phyloP scores from a whole-genome alignment of 2,329 filamentous ascomycete genomes.

The Ascochyta lentis region DNA sequence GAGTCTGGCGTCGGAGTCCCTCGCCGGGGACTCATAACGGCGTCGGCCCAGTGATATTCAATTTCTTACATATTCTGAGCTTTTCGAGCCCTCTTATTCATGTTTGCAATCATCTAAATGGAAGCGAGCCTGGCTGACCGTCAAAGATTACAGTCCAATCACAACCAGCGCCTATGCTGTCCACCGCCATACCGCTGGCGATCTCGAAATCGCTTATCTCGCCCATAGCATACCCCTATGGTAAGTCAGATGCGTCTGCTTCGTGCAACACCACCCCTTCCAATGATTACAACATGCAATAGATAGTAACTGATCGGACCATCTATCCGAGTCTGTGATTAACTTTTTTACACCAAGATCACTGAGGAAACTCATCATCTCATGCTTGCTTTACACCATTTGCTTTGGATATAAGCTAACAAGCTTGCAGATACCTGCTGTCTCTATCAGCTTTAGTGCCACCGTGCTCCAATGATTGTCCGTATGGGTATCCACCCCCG shows the following conservation, averaged over 20 bases:
- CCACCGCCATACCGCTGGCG: too few species aligned
- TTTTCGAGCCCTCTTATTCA: constrained; percentile 18
- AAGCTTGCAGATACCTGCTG: constrained; percentile 22
- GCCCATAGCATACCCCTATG: background rate
- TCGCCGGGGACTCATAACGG: constrained; percentile 90
- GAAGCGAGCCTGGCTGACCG: constrained; percentile 21
- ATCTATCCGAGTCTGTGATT: constrained; percentile 53
- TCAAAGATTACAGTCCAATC: constrained; percentile 4
- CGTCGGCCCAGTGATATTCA: constrained; percentile 80
- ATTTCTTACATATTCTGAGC: constrained; percentile 99
- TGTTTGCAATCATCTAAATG: background rate
- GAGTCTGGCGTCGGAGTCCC: constrained; percentile 84
- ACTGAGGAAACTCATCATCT: constrained; percentile 59
- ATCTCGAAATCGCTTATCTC: background rate
- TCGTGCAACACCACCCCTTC: constrained; percentile 43
- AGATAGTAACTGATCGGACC: constrained; percentile 70
- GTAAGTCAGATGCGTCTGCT: constrained; percentile 4
- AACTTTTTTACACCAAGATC: constrained; percentile 70
- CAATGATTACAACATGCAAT: constrained; percentile 70
- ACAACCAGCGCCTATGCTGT: too few species aligned
- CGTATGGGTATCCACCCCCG: background rate
- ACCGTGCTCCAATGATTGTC: background rate
- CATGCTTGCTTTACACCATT: constrained; percentile 20
- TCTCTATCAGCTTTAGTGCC: background rate
- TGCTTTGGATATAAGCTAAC: constrained; percentile 27